Base-by-base conservation (phyloP, 371 early-diverging fungal genomes). In the Saksenaea oblongispora region DNA sequence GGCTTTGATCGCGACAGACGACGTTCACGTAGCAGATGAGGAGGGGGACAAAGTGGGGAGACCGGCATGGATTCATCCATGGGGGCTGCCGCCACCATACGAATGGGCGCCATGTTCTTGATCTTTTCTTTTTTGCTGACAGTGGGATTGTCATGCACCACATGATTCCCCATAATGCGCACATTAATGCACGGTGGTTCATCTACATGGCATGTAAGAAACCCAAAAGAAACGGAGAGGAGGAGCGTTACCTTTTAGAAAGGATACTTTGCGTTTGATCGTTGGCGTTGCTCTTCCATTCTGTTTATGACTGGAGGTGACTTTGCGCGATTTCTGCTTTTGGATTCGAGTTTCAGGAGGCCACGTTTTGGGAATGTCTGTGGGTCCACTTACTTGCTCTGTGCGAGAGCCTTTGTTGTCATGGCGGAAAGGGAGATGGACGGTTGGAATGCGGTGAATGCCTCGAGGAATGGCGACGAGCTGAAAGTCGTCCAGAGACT, bases 21-120 rank as follows among this genome's bases (percentile, higher is more conserved):
- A n/a, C 74, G 65, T 41, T 74, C 68, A 18, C 72, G 74, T 1
- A 66, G 34, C 0, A 74, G 55, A 61, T 76, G 79, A 9, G 79
- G 74, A 24, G 79, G 79, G 28, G 79, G 79, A 15, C 76, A 66
- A 15, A 79, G 58, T 1, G 76, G 70, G 51, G 63, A 68, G 10
- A 73, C 65, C 59, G 36, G 72, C 51, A 47, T 47, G 44, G 44
- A 53, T 42, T 67, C 63, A 27, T 36, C 54, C 24, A 41, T 28
- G 17, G 28, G 18, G 31, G 28, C 61, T 0, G 27, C 22, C 51
- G 22, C 22, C 10, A 37, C 37, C 3, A 22, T 47, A 47, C 22
- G n/a, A 22, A 47, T 47, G 22, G 51, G 51, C 22, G 51, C 22
- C 26, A 47, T 47, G 51, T 22, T 47, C 22, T 22, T 47, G 10